These are phyloP conservation scores for Alternaria burnsii DNA, from an alignment of 2,329 filamentous ascomycete species.

Conservation along the genomic window DNA sequence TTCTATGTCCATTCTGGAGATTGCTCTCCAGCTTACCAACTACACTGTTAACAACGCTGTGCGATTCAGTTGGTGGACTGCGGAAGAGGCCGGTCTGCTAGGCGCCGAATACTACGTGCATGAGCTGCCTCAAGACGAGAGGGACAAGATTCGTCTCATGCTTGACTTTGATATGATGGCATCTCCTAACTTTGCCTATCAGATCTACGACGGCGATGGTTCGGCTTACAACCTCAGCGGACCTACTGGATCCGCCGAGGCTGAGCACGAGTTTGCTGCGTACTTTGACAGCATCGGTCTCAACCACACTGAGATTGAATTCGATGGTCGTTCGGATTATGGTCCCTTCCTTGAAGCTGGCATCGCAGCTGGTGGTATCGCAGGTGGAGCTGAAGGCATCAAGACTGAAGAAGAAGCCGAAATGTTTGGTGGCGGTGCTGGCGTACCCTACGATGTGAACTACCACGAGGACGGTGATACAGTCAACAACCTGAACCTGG, in stretches of 20 bases:
- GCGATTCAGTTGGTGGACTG: slow-evolving; percentile 73
- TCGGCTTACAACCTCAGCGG: slow-evolving; percentile 51
- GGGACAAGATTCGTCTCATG: slow-evolving; percentile 70
- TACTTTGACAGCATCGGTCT: slow-evolving; percentile 44
- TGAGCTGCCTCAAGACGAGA: slow-evolving; percentile 58
- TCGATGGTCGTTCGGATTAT: slow-evolving; percentile 83
- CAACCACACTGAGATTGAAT: slow-evolving; percentile 71
- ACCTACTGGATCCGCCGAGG: slow-evolving; percentile 71
- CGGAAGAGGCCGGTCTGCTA: slow-evolving; percentile 69
- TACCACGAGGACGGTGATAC: slow-evolving; percentile 51
- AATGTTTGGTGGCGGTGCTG: slow-evolving; percentile 72
- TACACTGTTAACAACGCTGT: slow-evolving; percentile 74
- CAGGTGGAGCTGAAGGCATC: slow-evolving; percentile 78
- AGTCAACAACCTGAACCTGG: slow-evolving; percentile 45
- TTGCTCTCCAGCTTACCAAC: slow-evolving; percentile 69
- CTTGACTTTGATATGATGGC: slow-evolving; percentile 78
- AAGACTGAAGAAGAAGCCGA: slow-evolving; percentile 73
- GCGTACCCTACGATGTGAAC: slow-evolving; percentile 42
- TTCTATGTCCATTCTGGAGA: slow-evolving; percentile 66
- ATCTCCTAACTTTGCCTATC: slow-evolving; percentile 66
- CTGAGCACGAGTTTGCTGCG: slow-evolving; percentile 66
- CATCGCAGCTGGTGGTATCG: slow-evolving; percentile 78
- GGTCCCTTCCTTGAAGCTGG: slow-evolving; percentile 76
- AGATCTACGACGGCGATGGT: slow-evolving; percentile 67
- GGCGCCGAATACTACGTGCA: slow-evolving; percentile 67